Evolutionary conservation across 1,139 yeast species (phyloP).

Genomic region (Yamadazyma conglobata): DNA sequence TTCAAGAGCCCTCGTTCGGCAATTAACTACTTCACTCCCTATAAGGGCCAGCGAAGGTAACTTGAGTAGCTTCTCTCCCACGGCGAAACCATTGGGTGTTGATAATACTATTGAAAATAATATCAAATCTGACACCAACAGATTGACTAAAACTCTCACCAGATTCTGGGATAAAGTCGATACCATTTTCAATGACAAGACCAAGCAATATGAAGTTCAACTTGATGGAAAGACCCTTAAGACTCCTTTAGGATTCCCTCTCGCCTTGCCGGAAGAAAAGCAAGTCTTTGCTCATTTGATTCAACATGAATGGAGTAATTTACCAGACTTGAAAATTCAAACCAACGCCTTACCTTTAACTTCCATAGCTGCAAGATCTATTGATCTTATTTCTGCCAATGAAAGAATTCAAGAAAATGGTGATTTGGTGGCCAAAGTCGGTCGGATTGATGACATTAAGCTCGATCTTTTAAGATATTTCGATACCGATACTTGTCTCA

Average conservation of each 20-base stretch:
- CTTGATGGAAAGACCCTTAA: conserved; percentile 74
- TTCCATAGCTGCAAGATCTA: conserved; percentile 79
- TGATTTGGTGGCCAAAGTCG: conserved; percentile 57
- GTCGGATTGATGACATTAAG: conserved; percentile 54
- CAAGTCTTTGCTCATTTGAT: conserved; percentile 67
- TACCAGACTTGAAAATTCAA: conserved; percentile 69
- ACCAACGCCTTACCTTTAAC: conserved; percentile 84
- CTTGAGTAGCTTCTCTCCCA: conserved; percentile 6
- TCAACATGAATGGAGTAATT: conserved; percentile 82
- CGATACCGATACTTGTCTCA: conserved; percentile 90
- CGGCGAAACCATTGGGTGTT: conserved; percentile 24
- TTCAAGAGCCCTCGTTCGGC: conserved; percentile 5
- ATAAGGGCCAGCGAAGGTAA: conserved; percentile 10
- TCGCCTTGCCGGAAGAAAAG: conserved; percentile 61
- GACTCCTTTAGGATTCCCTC: conserved; percentile 77
- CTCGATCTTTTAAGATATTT: conserved; percentile 67
- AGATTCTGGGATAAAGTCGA: conserved; percentile 86
- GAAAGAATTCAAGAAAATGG: conserved; percentile 27
- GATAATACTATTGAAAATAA: conserved; percentile 52
- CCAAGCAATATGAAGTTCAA: conserved; percentile 47
- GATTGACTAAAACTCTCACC: conserved; percentile 64
- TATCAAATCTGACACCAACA: conserved; percentile 59
- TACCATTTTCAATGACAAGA: conserved; percentile 30
- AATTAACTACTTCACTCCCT: conserved; percentile 1
- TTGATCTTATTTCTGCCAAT: conserved; percentile 53